phyloP scores from a whole-genome alignment of 2,329 filamentous ascomycete genomes.

The Sarocladium brachiariae region DNA sequence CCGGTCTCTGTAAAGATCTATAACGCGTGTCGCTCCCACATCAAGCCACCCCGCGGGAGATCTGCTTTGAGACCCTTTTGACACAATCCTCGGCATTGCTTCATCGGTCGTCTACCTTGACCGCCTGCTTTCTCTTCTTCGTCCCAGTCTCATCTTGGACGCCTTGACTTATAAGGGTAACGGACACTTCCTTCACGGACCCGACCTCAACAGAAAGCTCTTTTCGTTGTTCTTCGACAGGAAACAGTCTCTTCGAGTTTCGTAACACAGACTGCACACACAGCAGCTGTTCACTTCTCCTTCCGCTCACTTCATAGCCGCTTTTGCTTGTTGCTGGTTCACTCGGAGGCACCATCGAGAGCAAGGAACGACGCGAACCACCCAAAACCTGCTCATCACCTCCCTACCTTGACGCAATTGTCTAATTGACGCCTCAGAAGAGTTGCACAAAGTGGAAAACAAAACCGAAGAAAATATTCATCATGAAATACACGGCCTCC shows the following conservation, averaged over 20 bases:
- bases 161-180: background rate
- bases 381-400: too few species aligned
- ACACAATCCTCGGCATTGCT: background rate
- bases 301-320: too few species aligned
- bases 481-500: slow-evolving; percentile 19
- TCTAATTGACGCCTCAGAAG: too few species aligned
- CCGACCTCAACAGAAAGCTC: too few species aligned
- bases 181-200: background rate
- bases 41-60: slow-evolving; percentile 1
- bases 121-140: background rate
- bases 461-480: background rate
- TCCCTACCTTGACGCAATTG: too few species aligned
- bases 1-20: background rate
- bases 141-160: too few species aligned
- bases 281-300: too few species aligned
- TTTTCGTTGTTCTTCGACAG: too few species aligned
- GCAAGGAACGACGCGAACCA: background rate
- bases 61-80: background rate
- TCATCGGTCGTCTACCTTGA: background rate
- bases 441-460: background rate
- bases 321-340: background rate
- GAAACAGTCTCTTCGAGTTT: too few species aligned
- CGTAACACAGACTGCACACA: too few species aligned
- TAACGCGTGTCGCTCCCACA: background rate
- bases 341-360: background rate